Base-by-base conservation (phyloP, 1,139 yeast species). In the Candida mesenterica region DNA sequence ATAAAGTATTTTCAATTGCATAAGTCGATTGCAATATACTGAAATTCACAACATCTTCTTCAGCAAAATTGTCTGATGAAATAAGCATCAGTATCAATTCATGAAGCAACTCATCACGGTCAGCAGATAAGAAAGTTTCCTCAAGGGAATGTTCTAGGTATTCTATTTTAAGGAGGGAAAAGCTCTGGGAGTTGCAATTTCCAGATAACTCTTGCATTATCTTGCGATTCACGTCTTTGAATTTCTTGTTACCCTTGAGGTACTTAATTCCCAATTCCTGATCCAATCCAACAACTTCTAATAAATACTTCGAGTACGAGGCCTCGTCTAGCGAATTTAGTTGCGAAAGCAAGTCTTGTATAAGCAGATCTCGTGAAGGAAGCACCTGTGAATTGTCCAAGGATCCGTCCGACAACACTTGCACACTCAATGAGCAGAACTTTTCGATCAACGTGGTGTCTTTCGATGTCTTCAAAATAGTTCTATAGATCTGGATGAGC, bases 131-230 rank as follows among this genome's bases (percentile, higher is more conserved):
- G 24, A 10, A n/a, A 13, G 27, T 30, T 15, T 60, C 65, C 14
- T 39, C 27, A 32, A 59, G 57, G 1, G 57, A 42, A 13, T 61
- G 53, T 42, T 69, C 75, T 22, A 67, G 44, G 32, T 61, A 59
- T 31, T 69, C 74, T 17, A 67, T 53, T 31, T 61, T 64, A 8
- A 68, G 52, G 3, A 52, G 42, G 7, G 59, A 44, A 37, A 63
- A 59, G 4, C 51, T 39, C 31, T 53, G 55, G 14, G 54, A 49
- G 2, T 50, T 33, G 33, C 42, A 39, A 3, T 50, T 40, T 33
- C 39, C 41, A 18, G 65, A 46, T 2, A 65, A 42, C 27, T 65
- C 68, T 28, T 54, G 50, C 50, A 68, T 49, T 9, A 70, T 62
- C 6, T 49, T 52, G 31, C 52, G 52, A 38, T 68, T 69, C 5